phyloP scores from a whole-genome alignment of 768 basidiomycete species.

The Asterophora lycoperdoides region DNA sequence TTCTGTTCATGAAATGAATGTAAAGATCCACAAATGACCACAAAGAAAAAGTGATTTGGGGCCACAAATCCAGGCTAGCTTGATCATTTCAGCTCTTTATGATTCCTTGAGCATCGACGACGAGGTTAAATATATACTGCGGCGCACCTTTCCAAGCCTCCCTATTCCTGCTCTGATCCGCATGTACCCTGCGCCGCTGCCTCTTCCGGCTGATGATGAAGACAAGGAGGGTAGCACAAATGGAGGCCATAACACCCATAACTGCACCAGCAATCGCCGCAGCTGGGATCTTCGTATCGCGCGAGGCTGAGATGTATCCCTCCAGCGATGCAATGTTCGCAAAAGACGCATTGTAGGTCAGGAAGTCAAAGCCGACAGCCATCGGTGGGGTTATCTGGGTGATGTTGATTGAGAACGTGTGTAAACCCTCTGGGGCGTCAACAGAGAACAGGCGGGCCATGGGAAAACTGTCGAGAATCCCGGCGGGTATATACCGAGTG shows the following conservation, averaged over 20 bases:
- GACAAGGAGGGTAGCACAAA: background rate
- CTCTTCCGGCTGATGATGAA: background rate
- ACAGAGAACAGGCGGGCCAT: conserved; percentile 34
- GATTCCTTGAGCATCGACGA: too few relatives aligned
- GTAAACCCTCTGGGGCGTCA: conserved; percentile 30
- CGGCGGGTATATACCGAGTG: conserved; percentile 21
- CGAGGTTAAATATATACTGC: background rate
- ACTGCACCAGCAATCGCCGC: conserved; percentile 17
- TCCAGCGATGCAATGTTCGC: conserved; percentile 20
- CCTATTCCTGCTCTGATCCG: background rate
- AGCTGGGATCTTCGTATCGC: background rate
- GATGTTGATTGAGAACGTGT: conserved; percentile 34
- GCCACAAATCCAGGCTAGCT: too few relatives aligned
- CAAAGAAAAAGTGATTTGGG: too few relatives aligned
- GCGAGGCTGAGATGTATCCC: conserved; percentile 4
- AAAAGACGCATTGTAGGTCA: conserved; percentile 35
- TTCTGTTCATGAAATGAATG: too few relatives aligned
- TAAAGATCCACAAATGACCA: too few relatives aligned
- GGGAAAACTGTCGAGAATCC: conserved; percentile 26
- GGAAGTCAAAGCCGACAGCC: conserved; percentile 36
- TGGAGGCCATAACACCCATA: conserved; percentile 12
- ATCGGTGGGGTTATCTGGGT: conserved; percentile 29
- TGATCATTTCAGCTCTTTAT: too few relatives aligned
- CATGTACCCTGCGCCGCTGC: background rate
- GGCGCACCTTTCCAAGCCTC: conserved; percentile 6